phyloP scores from a whole-genome alignment of 2,329 filamentous ascomycete genomes.

The Microdochium paspali region DNA sequence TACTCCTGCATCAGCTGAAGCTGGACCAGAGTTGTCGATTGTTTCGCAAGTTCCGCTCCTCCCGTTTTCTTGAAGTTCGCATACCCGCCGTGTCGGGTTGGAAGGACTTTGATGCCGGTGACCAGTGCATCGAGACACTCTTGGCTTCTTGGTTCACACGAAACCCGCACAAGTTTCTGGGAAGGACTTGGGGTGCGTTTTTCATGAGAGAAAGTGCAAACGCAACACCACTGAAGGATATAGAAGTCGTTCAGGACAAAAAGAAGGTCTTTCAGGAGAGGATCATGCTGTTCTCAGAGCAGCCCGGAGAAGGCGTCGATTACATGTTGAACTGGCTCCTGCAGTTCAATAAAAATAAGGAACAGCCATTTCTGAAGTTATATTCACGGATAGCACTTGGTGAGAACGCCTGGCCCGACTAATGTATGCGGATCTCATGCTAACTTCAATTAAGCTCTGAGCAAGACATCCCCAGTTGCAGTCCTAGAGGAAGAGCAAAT shows the following conservation, averaged over 20 bases:
- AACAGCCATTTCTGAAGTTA: slow-evolving; percentile 42
- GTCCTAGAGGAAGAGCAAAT: slow-evolving; percentile 38
- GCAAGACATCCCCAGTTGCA: slow-evolving; percentile 36
- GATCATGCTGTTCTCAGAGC: slow-evolving; percentile 45
- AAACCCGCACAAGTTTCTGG: slow-evolving; percentile 30
- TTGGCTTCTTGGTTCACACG: slow-evolving; percentile 29
- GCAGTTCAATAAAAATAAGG: slow-evolving; percentile 29
- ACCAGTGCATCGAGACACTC: slow-evolving; percentile 20
- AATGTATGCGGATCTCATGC: slow-evolving; percentile 7
- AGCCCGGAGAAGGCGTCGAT: slow-evolving; percentile 30
- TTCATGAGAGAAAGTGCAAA: slow-evolving; percentile 26
- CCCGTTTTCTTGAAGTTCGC: slow-evolving; percentile 47
- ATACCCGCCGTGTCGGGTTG: slow-evolving; percentile 32
- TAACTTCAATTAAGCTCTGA: slow-evolving; percentile 32
- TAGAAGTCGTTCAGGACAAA: slow-evolving; percentile 16
- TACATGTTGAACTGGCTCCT: slow-evolving; percentile 45
- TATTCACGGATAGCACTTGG: slow-evolving; percentile 49
- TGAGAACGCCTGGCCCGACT: slow-evolving; percentile 15
- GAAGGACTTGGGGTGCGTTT: slow-evolving; percentile 38
- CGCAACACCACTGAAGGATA: slow-evolving; percentile 27
- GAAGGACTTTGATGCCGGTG: slow-evolving; percentile 18
- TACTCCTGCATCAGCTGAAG: slow-evolving; percentile 33
- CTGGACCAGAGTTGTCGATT: slow-evolving; percentile 42
- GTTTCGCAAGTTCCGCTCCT: slow-evolving; percentile 43
- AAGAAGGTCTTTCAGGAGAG: slow-evolving; percentile 27